phyloP scores from a whole-genome alignment of 169 alveolate genomes.

The Cardiosporidium cionae region DNA sequence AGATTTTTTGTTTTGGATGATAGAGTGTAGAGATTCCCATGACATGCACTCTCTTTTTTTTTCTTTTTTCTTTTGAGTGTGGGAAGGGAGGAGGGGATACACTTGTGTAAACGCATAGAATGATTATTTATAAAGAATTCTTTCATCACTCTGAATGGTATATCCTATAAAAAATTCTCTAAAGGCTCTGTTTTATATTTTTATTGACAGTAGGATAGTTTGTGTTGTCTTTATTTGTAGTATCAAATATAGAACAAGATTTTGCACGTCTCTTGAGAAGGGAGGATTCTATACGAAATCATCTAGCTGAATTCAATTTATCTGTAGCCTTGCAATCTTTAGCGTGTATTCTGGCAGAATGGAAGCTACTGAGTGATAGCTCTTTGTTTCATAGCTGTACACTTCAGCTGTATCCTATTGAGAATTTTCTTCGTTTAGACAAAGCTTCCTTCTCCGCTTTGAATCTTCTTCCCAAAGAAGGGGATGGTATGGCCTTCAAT shows the following conservation, averaged over 20 bases:
- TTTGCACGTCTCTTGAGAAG: not conserved
- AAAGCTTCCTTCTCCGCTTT: not conserved
- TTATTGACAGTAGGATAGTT: not conserved
- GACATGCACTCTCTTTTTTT: not conserved
- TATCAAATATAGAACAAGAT: not conserved
- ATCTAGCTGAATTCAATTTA: not conserved
- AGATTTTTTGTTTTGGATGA: not conserved
- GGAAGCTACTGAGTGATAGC: not conserved
- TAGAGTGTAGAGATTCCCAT: not conserved
- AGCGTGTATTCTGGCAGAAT: not conserved
- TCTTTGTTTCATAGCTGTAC: not conserved
- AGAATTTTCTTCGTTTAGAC: not conserved
- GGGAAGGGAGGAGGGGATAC: too few species aligned
- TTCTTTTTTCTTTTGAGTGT: too few species aligned
- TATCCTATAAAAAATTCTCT: not conserved
- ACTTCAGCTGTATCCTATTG: not conserved
- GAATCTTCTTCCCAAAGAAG: not conserved
- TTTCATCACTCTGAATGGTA: not conserved
- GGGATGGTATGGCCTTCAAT: not conserved
- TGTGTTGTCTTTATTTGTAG: not conserved
- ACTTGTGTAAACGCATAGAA: not conserved
- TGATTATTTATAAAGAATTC: not conserved
- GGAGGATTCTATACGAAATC: not conserved
- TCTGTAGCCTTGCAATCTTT: not conserved
- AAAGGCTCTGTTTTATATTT: not conserved